Conservation (phyloP, 345 rosid species). For the Populus simonii region DNA sequence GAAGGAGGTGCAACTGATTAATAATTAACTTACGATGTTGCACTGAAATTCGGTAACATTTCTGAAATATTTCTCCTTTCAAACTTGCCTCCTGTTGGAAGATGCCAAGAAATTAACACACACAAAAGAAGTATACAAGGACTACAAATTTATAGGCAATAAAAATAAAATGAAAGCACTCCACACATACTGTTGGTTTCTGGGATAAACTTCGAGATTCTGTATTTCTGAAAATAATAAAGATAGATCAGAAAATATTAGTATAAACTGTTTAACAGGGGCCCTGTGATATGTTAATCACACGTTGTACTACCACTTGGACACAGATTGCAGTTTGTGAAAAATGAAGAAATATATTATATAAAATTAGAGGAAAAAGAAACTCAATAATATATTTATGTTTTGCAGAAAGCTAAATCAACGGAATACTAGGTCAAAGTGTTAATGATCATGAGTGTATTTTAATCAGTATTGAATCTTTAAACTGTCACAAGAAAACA, state of each 20-base stretch:
- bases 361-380: not conserved
- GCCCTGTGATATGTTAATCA: not conserved
- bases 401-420: not conserved
- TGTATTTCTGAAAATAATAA: slow-evolving; percentile 48
- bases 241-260: not conserved
- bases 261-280: not conserved
- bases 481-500: not conserved
- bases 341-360: not conserved
- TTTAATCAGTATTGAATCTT: not conserved
- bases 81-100: slow-evolving; percentile 42
- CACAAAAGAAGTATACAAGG: not conserved
- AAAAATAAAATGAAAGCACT: not conserved
- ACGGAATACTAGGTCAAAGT: not conserved
- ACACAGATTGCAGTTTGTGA: not conserved
- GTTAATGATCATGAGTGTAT: not conserved
- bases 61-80: slow-evolving; percentile 53
- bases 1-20: not conserved
- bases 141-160: not conserved
- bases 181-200: slow-evolving; percentile 45
- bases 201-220: slow-evolving; percentile 52
- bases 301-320: not conserved
- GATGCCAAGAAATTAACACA: not conserved
- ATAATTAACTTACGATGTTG: slow-evolving; percentile 38
- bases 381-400: no score
- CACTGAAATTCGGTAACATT: slow-evolving; percentile 52